Evolutionary conservation across 768 basidiomycete species (phyloP).

Genomic region (Sporobolomyces pararoseus): DNA sequence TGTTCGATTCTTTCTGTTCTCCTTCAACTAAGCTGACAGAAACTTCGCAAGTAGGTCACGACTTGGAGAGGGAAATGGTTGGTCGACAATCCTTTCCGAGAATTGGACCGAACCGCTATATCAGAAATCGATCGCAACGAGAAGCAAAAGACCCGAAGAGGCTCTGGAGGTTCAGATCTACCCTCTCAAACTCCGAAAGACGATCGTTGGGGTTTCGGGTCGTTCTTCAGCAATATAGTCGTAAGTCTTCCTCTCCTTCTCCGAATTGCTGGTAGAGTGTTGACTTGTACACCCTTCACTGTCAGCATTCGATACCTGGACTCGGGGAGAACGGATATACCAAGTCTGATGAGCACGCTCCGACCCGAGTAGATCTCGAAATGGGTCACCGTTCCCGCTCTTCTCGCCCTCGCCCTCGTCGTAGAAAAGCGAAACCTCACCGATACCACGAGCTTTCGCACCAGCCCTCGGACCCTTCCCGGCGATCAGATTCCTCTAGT

Average conservation of each 20-base stretch:
- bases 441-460: not conserved
- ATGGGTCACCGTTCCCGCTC: slow-evolving; percentile 1
- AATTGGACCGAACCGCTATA: slow-evolving; percentile 14
- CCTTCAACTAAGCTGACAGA: no score
- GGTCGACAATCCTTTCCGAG: slow-evolving; percentile 17
- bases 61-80: not conserved
- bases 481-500: not conserved
- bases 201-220: not conserved
- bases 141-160: not conserved
- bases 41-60: not conserved
- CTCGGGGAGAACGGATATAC: no score
- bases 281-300: no score
- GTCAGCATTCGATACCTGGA: no score
- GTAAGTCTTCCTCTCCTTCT: not conserved
- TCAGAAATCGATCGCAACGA: slow-evolving; percentile 20
- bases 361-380: not conserved
- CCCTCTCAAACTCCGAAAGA: no score
- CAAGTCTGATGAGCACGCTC: no score
- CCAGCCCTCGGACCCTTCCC: not conserved
- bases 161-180: no score
- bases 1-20: no score
- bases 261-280: not conserved
- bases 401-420: not conserved
- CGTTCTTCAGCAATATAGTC: not conserved
- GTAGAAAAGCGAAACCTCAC: not conserved